A percentile compares a stretch with the other conserved stretches of the same genome.
These are phyloP conservation scores for Tylopilus intermedius DNA, from an alignment of 768 basidiomycete genomes.

Conservation along the genomic window DNA sequence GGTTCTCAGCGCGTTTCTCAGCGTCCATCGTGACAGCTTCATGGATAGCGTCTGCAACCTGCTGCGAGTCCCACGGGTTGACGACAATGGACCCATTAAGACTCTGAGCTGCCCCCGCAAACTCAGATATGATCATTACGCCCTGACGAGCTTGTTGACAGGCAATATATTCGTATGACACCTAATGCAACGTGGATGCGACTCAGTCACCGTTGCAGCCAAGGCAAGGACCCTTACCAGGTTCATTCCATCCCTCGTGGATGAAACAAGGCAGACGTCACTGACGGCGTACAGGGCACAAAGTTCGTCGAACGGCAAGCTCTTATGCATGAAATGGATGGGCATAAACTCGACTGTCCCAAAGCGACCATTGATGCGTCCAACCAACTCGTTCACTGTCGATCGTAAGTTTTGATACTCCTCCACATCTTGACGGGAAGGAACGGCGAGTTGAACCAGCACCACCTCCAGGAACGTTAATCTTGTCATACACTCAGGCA, in stretches of 20 bases:
- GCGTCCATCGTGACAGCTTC: conserved; percentile 88
- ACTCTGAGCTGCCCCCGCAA: conserved; percentile 94
- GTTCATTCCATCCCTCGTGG: conserved; percentile 98
- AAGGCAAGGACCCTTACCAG: conserved; percentile 52
- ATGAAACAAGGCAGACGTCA: conserved; percentile 93
- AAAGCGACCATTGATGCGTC: conserved; percentile 96
- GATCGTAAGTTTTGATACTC: conserved; percentile 97
- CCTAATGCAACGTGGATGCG: conserved; percentile 43
- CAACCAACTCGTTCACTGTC: conserved; percentile 96
- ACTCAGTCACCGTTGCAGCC: conserved; percentile 3
- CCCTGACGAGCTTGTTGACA: conserved; percentile 91
- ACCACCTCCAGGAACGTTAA: conserved; percentile 59
- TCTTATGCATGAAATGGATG: conserved; percentile 99
- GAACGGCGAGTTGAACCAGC: conserved; percentile 93
- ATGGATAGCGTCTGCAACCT: conserved; percentile 95
- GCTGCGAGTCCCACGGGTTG: conserved; percentile 99
- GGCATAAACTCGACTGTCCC: conserved; percentile 99
- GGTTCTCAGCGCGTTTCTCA: conserved; percentile 82
- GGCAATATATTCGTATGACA: conserved; percentile 97
- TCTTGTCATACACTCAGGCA: neutral
- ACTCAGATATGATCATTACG: conserved; percentile 96
- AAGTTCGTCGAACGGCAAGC: conserved; percentile 86
- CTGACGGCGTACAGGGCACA: conserved; percentile 97
- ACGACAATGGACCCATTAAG: conserved; percentile 95
- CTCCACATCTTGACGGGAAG: conserved; percentile 96